Conservation (phyloP, 371 early-diverging fungal genomes). For the Dichotomocladium elegans region DNA sequence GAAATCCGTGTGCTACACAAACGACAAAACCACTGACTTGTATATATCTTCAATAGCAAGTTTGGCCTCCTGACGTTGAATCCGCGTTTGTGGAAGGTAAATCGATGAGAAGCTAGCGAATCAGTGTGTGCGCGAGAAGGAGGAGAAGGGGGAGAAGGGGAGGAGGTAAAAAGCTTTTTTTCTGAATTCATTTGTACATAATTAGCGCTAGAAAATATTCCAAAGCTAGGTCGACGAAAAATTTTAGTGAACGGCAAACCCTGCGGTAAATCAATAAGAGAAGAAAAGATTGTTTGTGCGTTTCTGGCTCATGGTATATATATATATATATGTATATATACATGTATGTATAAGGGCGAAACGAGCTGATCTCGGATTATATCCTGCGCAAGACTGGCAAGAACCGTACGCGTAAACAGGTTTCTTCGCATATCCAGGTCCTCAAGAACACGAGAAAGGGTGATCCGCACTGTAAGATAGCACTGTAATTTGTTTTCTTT, state of each 20-base stretch:
- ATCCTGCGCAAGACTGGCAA: conserved; percentile 64
- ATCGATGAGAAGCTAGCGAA: too few species aligned
- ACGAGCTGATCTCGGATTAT: conserved; percentile 74
- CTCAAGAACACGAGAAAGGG: conserved; percentile 68
- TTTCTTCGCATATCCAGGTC: conserved; percentile 77
- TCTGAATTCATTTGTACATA: not conserved
- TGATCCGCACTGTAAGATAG: conserved; percentile 52
- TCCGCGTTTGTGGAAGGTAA: conserved; percentile 69
- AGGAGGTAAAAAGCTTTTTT: too few species aligned
- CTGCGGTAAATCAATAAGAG: conserved; percentile 40
- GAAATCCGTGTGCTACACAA: not conserved
- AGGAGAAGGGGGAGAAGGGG: too few species aligned
- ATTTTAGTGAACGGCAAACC: conserved; percentile 62
- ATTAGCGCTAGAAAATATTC: conserved; percentile 53
- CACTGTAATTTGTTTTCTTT: too few species aligned
- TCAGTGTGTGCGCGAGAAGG: too few species aligned
- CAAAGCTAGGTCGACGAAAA: conserved; percentile 58
- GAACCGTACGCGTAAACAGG: conserved; percentile 70
- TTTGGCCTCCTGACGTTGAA: conserved; percentile 71
- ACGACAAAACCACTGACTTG: not conserved
- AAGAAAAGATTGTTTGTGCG: not conserved
- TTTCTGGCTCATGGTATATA: not conserved
- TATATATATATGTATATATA: too few species aligned
- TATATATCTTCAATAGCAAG: conserved; percentile 37
- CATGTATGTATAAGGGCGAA: conserved; percentile 41